Evolutionary conservation across 495 filamentous ascomycete species (phyloP).

Genomic region (Ascobolus immersus): DNA sequence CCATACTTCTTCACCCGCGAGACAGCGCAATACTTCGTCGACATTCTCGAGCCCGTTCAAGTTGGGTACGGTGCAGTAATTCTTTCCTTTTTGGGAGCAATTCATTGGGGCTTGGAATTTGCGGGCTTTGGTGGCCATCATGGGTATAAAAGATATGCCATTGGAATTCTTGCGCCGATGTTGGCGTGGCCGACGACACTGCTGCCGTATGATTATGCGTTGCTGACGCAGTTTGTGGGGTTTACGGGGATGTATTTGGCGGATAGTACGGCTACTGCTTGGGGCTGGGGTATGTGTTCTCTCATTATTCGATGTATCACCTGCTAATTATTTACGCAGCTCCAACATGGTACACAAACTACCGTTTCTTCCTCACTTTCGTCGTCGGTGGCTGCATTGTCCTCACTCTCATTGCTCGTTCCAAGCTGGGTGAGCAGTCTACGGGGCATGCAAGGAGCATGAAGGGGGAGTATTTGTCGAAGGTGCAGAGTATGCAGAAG

Average conservation of each 20-base stretch:
- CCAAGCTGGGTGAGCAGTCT: conserved; percentile 4
- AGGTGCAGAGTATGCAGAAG: conserved; percentile 16
- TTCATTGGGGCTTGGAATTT: conserved; percentile 84
- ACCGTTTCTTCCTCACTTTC: conserved; percentile 89
- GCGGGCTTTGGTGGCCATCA: conserved; percentile 46
- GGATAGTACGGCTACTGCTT: conserved; percentile 45
- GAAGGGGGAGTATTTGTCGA: no score
- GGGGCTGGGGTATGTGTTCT: conserved; percentile 34
- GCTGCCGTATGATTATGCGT: conserved; percentile 62
- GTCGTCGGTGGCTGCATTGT: conserved; percentile 71
- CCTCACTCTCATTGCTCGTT: conserved; percentile 60
- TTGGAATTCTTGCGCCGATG: conserved; percentile 58
- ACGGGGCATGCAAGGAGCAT: no score
- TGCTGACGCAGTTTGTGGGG: conserved; percentile 70
- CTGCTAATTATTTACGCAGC: conserved; percentile 9
- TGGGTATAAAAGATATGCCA: conserved; percentile 51
- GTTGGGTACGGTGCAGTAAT: conserved; percentile 82
- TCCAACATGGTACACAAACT: conserved; percentile 77
- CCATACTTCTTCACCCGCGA: conserved; percentile 43
- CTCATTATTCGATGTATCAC: neutral
- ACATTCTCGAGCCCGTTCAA: conserved; percentile 71
- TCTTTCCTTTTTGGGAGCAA: conserved; percentile 63
- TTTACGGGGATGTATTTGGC: conserved; percentile 79
- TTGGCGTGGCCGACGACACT: conserved; percentile 86
- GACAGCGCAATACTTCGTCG: conserved; percentile 45